phyloP scores from a whole-genome alignment of 352 stramenopile genomes.

The Phytophthora chlamydospora region DNA sequence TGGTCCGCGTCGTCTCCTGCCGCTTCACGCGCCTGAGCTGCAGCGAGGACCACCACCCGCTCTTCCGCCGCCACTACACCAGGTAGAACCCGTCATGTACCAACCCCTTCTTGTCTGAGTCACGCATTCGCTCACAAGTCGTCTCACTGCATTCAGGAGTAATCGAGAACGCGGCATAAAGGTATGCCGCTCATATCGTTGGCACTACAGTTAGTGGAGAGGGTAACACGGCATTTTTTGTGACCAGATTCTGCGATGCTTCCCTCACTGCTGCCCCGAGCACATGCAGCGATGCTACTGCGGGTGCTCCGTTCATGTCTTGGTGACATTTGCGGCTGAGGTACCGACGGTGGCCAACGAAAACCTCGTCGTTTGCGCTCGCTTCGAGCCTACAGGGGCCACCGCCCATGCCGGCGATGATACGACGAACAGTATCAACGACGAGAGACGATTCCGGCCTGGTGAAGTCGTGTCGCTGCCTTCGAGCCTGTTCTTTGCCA shows the following conservation, averaged over 20 bases:
- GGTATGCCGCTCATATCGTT: background rate
- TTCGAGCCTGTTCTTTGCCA: constrained; percentile 1
- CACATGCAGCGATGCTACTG: constrained; percentile 45
- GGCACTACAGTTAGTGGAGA: background rate
- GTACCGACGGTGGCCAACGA: background rate
- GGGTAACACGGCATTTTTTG: background rate
- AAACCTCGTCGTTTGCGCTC: constrained; percentile 41
- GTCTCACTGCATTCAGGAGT: constrained; percentile 6
- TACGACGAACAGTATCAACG: background rate
- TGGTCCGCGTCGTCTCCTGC: constrained; percentile 24
- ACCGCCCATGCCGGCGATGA: background rate
- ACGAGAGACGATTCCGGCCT: constrained; percentile 15
- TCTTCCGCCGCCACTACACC: constrained; percentile 38
- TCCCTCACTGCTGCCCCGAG: constrained; percentile 46
- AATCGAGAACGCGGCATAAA: constrained; percentile 23
- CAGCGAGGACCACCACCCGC: constrained; percentile 34
- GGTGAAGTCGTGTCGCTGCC: constrained; percentile 22
- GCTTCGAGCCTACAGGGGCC: constrained; percentile 30
- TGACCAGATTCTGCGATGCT: constrained; percentile 38
- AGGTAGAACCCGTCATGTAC: constrained; percentile 22
- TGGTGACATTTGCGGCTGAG: constrained; percentile 25
- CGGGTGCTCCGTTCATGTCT: constrained; percentile 38
- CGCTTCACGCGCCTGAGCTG: constrained; percentile 35
- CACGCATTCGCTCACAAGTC: no score
- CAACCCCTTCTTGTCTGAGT: no score